Evolutionary conservation across 2,329 filamentous ascomycete species (phyloP), one percentile per base, ranked within the genome.

Genomic region (Curvularia sp.): DNA sequence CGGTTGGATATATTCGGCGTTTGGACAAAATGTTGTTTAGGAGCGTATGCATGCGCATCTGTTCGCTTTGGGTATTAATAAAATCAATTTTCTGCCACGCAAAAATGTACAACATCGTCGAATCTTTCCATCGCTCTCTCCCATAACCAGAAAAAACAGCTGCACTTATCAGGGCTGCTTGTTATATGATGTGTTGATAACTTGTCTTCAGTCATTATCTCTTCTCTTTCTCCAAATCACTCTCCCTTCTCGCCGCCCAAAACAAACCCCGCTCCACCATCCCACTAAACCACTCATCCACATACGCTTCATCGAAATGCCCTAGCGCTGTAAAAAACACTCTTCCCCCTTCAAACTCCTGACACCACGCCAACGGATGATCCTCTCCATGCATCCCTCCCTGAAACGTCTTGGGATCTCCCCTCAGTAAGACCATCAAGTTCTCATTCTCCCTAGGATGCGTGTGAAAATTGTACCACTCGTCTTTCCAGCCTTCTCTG

Each of bases 291-390:
- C 71, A 73, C 35, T 53, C 56, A 49, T 68, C 64, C 39, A 43
- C 53, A 61, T 67, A 73, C 33, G 69, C 69, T 47, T 67, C 64
- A 46, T 68, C 65, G 50, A 72, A 73, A 64, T 73, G 70, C 3
- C 71, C 71, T 42, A 72, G 50, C 4, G 67, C 68, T 15, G 62
- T 66, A 28, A 62, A 73, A 8, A 55, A 68, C 10, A 59, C 56
- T 43, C 66, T 69, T 12, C 68, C 67, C 6, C 70, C 68, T 12
- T 71, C 66, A 61, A 72, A 67, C 26, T 73, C 66, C 54, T 73
- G 71, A 62, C 59, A 72, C 71, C 71, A 73, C 22, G 55, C 62
- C 22, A 73, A 57, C 24, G 71, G 71, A 60, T 73, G 70, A 49
- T 73, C 64, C 5, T 65, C 60, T 1, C 70, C 70, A 48, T 66